phyloP scores from a whole-genome alignment of 2,329 filamentous ascomycete species.

The Aquanectria penicillioides region DNA sequence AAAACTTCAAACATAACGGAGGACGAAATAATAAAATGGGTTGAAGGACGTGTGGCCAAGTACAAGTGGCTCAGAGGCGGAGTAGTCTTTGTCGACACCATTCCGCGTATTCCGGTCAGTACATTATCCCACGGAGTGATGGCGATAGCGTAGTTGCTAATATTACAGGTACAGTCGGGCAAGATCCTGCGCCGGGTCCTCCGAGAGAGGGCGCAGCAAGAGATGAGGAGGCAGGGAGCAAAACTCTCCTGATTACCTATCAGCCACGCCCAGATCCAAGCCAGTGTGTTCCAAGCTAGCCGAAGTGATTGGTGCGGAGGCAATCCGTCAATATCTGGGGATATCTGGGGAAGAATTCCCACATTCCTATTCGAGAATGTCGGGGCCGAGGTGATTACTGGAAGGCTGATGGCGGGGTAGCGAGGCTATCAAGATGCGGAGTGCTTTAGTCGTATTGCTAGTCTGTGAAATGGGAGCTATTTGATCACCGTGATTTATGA shows the following conservation, averaged over 20 bases:
- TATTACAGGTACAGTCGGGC: neutral
- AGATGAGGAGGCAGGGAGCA: neutral
- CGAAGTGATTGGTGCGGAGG: too few relatives aligned
- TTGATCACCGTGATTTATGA: too few relatives aligned
- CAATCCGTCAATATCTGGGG: too few relatives aligned
- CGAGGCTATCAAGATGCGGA: too few relatives aligned
- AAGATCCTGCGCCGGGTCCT: slow-evolving; percentile 12
- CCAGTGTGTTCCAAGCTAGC: too few relatives aligned
- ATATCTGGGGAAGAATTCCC: too few relatives aligned
- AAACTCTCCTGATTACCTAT: slow-evolving; percentile 1
- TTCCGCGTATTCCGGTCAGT: slow-evolving; percentile 10
- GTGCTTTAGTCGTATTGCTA: too few relatives aligned
- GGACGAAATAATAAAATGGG: neutral
- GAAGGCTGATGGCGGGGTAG: too few relatives aligned
- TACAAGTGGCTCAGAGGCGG: slow-evolving; percentile 15
- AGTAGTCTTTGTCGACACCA: slow-evolving; percentile 10
- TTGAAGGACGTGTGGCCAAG: slow-evolving; percentile 1
- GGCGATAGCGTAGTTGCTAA: neutral
- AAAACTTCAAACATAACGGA: neutral
- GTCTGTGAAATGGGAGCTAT: too few relatives aligned
- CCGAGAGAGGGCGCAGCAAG: neutral
- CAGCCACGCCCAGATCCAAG: too few relatives aligned
- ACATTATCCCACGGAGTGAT: neutral
- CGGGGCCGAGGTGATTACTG: too few relatives aligned
- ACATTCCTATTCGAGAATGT: too few relatives aligned